phyloP scores from a whole-genome alignment of 176 grass and related monocot species.

The Bromus sterilis region DNA sequence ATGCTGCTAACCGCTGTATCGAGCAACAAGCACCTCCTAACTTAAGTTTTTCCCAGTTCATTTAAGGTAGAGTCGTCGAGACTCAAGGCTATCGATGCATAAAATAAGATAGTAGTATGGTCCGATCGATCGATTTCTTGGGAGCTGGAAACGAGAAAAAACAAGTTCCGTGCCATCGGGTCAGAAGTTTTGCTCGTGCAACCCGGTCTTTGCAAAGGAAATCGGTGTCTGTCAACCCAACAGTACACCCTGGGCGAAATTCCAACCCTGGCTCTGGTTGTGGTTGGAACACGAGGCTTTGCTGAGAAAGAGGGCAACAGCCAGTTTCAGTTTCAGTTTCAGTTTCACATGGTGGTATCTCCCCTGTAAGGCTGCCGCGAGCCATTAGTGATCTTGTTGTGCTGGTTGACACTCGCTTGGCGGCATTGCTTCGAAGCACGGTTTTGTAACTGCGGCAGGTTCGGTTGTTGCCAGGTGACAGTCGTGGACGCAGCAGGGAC shows the following conservation, averaged over 20 bases:
- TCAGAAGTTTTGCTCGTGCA: not conserved
- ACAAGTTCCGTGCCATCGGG: not conserved
- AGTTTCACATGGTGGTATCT: not conserved
- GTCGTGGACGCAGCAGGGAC: not conserved
- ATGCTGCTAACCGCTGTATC: not conserved
- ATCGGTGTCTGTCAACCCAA: not conserved
- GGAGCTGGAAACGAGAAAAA: not conserved
- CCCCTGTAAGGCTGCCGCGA: not conserved
- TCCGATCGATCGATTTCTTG: not conserved
- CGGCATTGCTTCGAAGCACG: constrained; percentile 35
- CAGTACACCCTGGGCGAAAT: not conserved
- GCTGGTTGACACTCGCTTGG: not conserved
- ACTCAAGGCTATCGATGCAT: not conserved
- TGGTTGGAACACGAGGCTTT: not conserved
- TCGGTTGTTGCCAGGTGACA: constrained; percentile 18
- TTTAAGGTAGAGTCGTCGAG: not conserved
- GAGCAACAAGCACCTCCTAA: constrained; percentile 1
- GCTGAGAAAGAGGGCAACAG: constrained; percentile 16
- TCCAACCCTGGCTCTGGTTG: not conserved
- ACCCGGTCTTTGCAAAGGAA: not conserved
- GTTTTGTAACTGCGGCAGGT: not conserved
- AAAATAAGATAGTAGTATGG: not conserved
- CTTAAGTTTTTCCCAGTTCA: not conserved
- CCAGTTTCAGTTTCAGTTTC: no score
- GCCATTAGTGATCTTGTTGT: not conserved